Percentiles rank a stretch among this genome's conserved stretches.
Conservation (phyloP, 2,329 filamentous ascomycete species). For the Xylariaceae sp. region DNA sequence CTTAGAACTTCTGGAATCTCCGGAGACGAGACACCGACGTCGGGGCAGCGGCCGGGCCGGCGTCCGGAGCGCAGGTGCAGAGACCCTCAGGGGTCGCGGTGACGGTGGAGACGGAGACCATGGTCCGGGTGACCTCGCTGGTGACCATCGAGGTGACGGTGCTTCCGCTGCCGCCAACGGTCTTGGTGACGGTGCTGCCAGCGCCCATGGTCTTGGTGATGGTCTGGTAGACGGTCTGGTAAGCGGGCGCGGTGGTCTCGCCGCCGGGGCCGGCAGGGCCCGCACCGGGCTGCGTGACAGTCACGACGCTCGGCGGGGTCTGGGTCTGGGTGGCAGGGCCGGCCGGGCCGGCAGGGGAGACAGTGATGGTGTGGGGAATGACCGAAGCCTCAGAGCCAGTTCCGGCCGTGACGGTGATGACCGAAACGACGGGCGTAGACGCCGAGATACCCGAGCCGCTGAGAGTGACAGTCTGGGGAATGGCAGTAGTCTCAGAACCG, state of each 20-base stretch:
- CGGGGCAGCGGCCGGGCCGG: too few relatives aligned
- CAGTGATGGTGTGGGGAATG: conserved; percentile 8
- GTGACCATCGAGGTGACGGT: conserved; percentile 9
- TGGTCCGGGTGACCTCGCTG: conserved; percentile 4
- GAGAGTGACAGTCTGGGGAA: conserved; percentile 1
- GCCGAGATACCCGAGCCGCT: not conserved
- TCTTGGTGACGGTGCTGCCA: conserved; percentile 5
- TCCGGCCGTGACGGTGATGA: conserved; percentile 11
- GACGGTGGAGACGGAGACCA: conserved; percentile 10
- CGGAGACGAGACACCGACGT: too few relatives aligned
- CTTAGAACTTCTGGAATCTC: too few relatives aligned
- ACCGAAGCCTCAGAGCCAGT: conserved; percentile 5
- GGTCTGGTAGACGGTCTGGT: too few relatives aligned
- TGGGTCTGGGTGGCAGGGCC: not conserved
- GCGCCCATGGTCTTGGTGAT: conserved; percentile 7
- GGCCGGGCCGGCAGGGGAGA: conserved; percentile 1
- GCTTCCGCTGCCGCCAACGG: conserved; percentile 5
- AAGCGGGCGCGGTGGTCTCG: too few relatives aligned
- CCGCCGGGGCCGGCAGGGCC: conserved; percentile 3
- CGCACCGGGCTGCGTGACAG: conserved; percentile 12
- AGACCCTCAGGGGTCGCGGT: conserved; percentile 1
- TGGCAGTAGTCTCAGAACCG: conserved; percentile 4
- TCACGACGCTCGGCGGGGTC: conserved; percentile 3
- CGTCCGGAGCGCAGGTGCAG: conserved; percentile 1
- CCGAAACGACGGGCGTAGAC: conserved; percentile 5